phyloP scores from a whole-genome alignment of 2,329 filamentous ascomycete species.

The Curvularia eragrostidis region DNA sequence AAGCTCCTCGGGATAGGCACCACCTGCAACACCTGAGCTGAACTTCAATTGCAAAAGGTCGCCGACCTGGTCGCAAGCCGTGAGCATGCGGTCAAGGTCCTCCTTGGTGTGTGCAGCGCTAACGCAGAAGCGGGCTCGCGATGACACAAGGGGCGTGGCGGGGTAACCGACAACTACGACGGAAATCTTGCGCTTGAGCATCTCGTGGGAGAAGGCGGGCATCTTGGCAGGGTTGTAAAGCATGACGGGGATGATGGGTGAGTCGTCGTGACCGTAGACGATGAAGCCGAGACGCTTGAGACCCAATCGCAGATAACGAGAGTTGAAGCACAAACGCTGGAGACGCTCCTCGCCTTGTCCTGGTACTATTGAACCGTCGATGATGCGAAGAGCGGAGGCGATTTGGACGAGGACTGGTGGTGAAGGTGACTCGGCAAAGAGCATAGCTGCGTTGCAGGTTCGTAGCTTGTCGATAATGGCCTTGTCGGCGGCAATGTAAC shows the following conservation, averaged over 20 bases:
- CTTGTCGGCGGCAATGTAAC: slow-evolving; percentile 91
- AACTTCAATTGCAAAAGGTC: slow-evolving; percentile 95
- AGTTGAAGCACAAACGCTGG: slow-evolving; percentile 97
- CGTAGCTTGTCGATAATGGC: slow-evolving; percentile 90
- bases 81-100: slow-evolving; percentile 86
- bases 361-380: slow-evolving; percentile 83
- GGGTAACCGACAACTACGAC: slow-evolving; percentile 98
- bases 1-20: slow-evolving; percentile 77
- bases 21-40: slow-evolving; percentile 93
- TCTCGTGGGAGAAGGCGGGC: slow-evolving; percentile 96
- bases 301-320: slow-evolving; percentile 93
- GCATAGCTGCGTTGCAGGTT: slow-evolving; percentile 81
- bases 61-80: slow-evolving; percentile 90
- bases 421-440: slow-evolving; percentile 85
- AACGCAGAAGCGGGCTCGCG: slow-evolving; percentile 93
- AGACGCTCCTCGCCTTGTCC: slow-evolving; percentile 95
- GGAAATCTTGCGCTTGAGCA: slow-evolving; percentile 96
- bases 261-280: slow-evolving; percentile 96
- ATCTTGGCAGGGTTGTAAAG: slow-evolving; percentile 99
- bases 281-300: slow-evolving; percentile 97
- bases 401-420: slow-evolving; percentile 93
- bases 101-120: slow-evolving; percentile 98
- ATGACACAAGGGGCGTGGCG: slow-evolving; percentile 92
- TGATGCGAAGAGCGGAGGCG: slow-evolving; percentile 82
- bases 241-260: slow-evolving; percentile 91